Conservation (phyloP, 257 asterid genomes). For the Hygrophila difformis region DNA sequence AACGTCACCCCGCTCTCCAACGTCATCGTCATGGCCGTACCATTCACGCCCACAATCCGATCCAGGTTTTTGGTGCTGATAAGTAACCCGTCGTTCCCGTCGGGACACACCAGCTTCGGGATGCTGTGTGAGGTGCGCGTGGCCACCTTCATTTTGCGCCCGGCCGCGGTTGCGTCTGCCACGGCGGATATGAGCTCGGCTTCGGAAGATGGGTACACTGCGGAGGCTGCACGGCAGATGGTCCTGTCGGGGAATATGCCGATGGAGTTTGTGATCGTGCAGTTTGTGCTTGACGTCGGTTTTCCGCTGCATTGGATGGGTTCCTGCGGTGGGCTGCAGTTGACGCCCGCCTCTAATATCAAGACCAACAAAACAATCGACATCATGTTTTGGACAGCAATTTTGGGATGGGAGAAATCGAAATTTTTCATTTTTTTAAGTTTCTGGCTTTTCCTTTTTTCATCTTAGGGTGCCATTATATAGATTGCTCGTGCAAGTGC, state of each 20-base stretch:
- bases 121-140: constrained; percentile 60
- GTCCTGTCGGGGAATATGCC: constrained; percentile 52
- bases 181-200: constrained; percentile 38
- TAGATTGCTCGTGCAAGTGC: no score
- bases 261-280: constrained; percentile 54
- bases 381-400: no score
- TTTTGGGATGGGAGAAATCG: no score
- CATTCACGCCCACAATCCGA: constrained; percentile 17
- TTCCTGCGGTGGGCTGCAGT: constrained; percentile 46
- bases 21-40: constrained; percentile 29
- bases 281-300: constrained; percentile 14
- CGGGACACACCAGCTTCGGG: constrained; percentile 56
- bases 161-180: constrained; percentile 28
- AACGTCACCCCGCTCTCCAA: constrained; percentile 57
- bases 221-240: constrained; percentile 43
- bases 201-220: constrained; percentile 38
- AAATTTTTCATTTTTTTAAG: no score
- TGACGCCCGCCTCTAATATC: no score
- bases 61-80: constrained; percentile 49
- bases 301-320: constrained; percentile 46
- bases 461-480: no score
- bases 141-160: constrained; percentile 34
- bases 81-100: constrained; percentile 33
- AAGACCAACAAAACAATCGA: no score
- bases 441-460: no score